Evolutionary conservation across 176 grass and related monocot species (phyloP).

Genomic region (Ampelocalamus luodianensis): DNA sequence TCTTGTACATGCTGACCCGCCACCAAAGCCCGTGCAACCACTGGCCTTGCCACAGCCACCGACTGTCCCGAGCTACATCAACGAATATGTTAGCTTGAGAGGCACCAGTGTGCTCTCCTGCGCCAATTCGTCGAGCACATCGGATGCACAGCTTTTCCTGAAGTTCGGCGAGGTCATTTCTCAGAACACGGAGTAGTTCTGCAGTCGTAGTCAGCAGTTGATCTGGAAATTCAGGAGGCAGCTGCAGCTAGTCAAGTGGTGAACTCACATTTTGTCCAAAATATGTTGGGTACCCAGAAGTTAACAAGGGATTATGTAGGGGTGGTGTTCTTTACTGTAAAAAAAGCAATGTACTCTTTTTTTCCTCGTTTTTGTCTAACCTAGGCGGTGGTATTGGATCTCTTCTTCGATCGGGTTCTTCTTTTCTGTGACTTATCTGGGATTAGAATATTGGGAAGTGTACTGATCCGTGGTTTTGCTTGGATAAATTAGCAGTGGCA

Average conservation of each 20-base stretch:
- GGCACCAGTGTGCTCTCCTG: constrained; percentile 56
- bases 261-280: constrained; percentile 41
- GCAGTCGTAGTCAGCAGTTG: neutral
- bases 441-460: constrained; percentile 42
- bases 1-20: constrained; percentile 53
- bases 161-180: constrained; percentile 96
- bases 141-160: constrained; percentile 88
- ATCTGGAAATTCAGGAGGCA: neutral
- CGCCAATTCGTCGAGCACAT: constrained; percentile 63
- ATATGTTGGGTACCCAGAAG: constrained; percentile 32
- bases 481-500: neutral
- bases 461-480: constrained; percentile 39
- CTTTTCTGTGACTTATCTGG: constrained; percentile 8
- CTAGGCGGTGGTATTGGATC: neutral
- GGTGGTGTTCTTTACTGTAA: constrained; percentile 58
- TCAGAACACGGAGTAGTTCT: constrained; percentile 65
- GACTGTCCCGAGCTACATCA: constrained; percentile 59
- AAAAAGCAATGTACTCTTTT: constrained; percentile 47
- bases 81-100: constrained; percentile 82
- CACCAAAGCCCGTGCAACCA: constrained; percentile 42
- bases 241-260: constrained; percentile 3
- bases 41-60: neutral
- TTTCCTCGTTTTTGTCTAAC: constrained; percentile 1
- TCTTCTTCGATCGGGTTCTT: neutral
- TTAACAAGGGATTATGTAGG: constrained; percentile 33